A percentile compares a stretch with the other conserved stretches of the same genome.
These are phyloP conservation scores for Pezicula neosporulosa DNA, from an alignment of 2,329 filamentous ascomycete species.

Conservation along the genomic window DNA sequence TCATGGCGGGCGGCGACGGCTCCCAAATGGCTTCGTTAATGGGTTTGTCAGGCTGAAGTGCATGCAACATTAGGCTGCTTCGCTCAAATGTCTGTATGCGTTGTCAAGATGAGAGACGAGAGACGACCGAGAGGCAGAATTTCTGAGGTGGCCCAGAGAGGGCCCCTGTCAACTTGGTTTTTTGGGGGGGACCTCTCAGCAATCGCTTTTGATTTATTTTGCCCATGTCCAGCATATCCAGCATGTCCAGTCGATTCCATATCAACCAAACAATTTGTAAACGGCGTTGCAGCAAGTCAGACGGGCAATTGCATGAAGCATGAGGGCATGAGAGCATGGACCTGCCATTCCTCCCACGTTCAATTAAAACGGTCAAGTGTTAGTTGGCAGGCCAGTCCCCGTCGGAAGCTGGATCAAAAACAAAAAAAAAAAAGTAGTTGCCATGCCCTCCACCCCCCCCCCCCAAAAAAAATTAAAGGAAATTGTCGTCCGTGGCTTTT, in stretches of 20 bases:
- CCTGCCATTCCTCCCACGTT: background rate
- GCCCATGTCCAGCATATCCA: too few relatives aligned
- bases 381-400: background rate
- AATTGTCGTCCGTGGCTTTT: too few relatives aligned
- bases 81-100: background rate
- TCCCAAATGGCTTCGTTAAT: too few relatives aligned
- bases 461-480: too few relatives aligned
- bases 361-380: background rate
- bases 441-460: too few relatives aligned
- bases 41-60: background rate
- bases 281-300: background rate
- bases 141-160: background rate
- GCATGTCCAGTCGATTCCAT: too few relatives aligned
- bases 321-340: background rate
- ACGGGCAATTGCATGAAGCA: background rate
- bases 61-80: background rate
- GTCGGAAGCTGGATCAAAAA: background rate
- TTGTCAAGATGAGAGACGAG: background rate
- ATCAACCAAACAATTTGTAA: background rate
- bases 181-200: too few relatives aligned
- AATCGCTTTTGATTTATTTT: too few relatives aligned
- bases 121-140: background rate
- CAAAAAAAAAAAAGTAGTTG: background rate
- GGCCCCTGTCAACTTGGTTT: background rate
- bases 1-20: too few relatives aligned